Evolutionary conservation across 148 eudicot species (phyloP), one percentile per base, ranked within the genome.

Genomic region (Amaranthus hypochondriacus): DNA sequence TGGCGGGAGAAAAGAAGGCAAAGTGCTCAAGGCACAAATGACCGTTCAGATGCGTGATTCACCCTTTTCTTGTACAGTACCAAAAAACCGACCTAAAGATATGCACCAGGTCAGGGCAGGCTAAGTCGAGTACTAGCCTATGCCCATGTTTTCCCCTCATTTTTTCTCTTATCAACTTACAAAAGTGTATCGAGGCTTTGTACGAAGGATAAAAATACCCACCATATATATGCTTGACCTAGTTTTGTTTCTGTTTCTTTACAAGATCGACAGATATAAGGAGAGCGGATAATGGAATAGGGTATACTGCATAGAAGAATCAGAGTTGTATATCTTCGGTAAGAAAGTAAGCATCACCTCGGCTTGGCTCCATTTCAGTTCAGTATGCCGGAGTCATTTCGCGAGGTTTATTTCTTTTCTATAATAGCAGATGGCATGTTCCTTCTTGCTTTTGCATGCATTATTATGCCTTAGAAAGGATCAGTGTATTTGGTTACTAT

Each of bases 1-100:
- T 81, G 59, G 71, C 60, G 80, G 9, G 89, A 87, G 71, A 86
- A 87, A 62, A 75, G 89, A 83, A 79, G 92, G 57, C 89, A 86
- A 85, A 87, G 75, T 62, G 88, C 81, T 10, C 86, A 71, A 48
- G 82, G 79, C 4, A 47, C 82, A 68, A 73, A 76, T 65, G 91
- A 84, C 77, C 85, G 75, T 50, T 67, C 56, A 47, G 82, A 76
- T 48, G 87, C 77, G 65, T 84, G 75, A 79, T 53, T 48, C 21
- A 10, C 49, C 48, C 61, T 11, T 50, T 15, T 43, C 53, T 57
- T 78, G 73, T 51, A 67, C 72, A 78, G 81, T 48, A 48, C 51
- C 63, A 28, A 47, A 62, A 61, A 74, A 67, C 56, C 15, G 70
- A 51, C 48, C 0, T 28, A 4, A 42, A 48, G 11, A 62, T 56